Conservation (phyloP, 2,329 filamentous ascomycete genomes). For the Paecilomyces fulvus region DNA sequence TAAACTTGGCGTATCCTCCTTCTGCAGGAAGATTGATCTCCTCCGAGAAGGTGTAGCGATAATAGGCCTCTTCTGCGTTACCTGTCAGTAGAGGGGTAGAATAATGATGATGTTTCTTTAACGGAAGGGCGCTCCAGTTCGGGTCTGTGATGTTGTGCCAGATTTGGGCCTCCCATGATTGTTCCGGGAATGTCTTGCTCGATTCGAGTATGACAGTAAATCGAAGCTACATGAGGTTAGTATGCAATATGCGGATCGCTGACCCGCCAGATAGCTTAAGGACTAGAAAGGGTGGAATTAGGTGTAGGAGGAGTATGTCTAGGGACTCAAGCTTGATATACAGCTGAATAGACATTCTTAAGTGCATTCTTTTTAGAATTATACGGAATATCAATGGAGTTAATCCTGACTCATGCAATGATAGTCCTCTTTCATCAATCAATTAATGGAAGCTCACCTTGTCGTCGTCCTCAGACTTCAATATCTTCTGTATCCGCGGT, state of each 20-base stretch:
- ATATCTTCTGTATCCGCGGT: constrained; percentile 26
- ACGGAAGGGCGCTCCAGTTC: constrained; percentile 49
- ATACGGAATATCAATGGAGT: too few species aligned
- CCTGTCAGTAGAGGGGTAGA: constrained; percentile 21
- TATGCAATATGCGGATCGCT: not conserved
- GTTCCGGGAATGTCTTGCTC: constrained; percentile 44
- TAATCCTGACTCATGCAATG: too few species aligned
- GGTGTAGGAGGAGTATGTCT: too few species aligned
- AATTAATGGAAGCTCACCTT: constrained; percentile 13
- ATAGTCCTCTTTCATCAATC: not conserved
- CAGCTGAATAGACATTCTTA: too few species aligned
- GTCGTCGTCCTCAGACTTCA: constrained; percentile 12
- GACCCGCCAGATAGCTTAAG: too few species aligned
- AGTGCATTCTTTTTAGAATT: too few species aligned
- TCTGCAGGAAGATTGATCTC: constrained; percentile 19
- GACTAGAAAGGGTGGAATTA: too few species aligned
- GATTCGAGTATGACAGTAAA: constrained; percentile 67
- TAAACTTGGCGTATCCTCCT: constrained; percentile 30
- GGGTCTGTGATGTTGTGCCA: constrained; percentile 62
- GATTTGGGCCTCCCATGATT: constrained; percentile 62
- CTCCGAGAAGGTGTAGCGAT: constrained; percentile 27
- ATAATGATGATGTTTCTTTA: constrained; percentile 36
- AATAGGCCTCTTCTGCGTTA: constrained; percentile 12
- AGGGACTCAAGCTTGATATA: too few species aligned
- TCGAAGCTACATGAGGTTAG: constrained; percentile 33